Conservation (phyloP, 306 rosid genomes). For the Erythrophleum fordii region DNA sequence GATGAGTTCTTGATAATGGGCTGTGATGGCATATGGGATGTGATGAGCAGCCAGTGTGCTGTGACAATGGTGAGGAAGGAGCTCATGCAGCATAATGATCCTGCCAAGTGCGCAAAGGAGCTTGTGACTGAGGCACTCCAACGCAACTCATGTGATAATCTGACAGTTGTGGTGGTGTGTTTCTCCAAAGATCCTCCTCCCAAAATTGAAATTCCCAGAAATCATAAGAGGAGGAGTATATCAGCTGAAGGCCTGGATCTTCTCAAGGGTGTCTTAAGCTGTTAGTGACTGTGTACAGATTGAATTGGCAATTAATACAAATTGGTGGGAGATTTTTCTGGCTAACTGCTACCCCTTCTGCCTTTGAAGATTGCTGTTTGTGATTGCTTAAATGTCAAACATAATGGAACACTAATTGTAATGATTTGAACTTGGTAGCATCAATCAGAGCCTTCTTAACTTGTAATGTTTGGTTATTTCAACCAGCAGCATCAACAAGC, state of each 20-base stretch:
- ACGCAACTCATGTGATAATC: constrained; percentile 68
- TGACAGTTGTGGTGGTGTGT: constrained; percentile 69
- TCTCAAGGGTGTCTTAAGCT: constrained; percentile 67
- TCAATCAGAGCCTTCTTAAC: constrained; percentile 30
- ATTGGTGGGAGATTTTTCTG: constrained; percentile 46
- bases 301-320: constrained; percentile 28
- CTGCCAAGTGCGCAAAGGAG: constrained; percentile 48
- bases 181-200: constrained; percentile 71
- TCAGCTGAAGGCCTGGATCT: constrained; percentile 78
- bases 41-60: constrained; percentile 84
- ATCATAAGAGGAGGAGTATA: constrained; percentile 70
- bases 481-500: not conserved
- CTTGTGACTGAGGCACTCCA: constrained; percentile 74
- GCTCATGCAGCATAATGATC: constrained; percentile 69
- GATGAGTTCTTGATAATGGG: constrained; percentile 76
- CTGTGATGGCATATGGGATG: constrained; percentile 83
- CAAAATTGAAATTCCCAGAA: constrained; percentile 57
- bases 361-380: constrained; percentile 12
- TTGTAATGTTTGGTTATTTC: constrained; percentile 11
- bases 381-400: constrained; percentile 36
- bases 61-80: constrained; percentile 76
- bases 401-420: constrained; percentile 1
- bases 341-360: constrained; percentile 28
- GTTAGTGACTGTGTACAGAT: constrained; percentile 41
- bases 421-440: constrained; percentile 32